Evolutionary conservation across 2,329 filamentous ascomycete species (phyloP), one percentile per base, ranked within the genome.

Genomic region (Stachybotrys chlorohalonatus): DNA sequence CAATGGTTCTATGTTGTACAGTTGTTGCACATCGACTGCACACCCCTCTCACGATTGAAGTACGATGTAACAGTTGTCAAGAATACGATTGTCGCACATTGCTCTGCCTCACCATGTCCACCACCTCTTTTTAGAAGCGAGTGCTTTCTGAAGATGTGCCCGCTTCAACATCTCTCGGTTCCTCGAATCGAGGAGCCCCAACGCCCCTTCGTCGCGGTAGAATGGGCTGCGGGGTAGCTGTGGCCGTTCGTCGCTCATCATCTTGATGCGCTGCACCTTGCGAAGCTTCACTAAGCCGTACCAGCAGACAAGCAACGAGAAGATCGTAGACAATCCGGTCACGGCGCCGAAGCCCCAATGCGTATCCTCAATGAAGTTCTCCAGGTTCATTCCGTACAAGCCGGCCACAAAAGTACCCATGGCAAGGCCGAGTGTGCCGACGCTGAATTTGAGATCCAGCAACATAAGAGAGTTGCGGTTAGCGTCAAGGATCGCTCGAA

Each of bases 331-430:
- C 57, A 82, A 75, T 16, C 75, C 77, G 2, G 87, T 90, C 57
- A 99, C 85, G 53, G 82, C 82, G 50, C 79, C 80, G 69, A 99
- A 97, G 11, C 93, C 94, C 70, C 90, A 82, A 70, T 90, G 83
- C 1, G 89, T 92, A 68, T 97, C 93, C 75, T 99, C 94, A 63
- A 97, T 90, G 71, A 96, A 97, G 73, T 97, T 97, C 68, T 96
- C 95, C 60, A 99, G 77, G 75, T 99, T 99, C 92, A 97, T 97
- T 63, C 94, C 94, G 78, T 97, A 99, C n/a, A 99, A 84, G n/a
- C 92, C 92, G 8, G 94, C 95, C 64, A 96, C 81, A 67, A 97
- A 95, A 52, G 94, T 96, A 54, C 94, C 94, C 67, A 92, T 90
- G 54, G 90, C 93, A 51, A 97, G 84, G n/a, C 92, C 91, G 5